These are phyloP conservation scores for Suillus paluster DNA, from an alignment of 768 basidiomycete genomes.

Conservation along the genomic window DNA sequence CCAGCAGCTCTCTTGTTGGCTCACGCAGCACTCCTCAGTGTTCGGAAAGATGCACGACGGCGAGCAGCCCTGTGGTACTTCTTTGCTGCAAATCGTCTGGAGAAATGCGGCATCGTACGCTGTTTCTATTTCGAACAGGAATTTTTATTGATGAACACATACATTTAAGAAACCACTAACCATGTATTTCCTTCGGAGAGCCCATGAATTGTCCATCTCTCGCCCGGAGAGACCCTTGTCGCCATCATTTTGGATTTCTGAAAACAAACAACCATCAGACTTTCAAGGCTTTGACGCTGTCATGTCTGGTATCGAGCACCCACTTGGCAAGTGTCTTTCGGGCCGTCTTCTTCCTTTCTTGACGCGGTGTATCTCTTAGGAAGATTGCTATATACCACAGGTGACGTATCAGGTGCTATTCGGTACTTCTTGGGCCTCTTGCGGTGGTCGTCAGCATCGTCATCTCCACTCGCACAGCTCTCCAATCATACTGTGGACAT, in stretches of 20 bases:
- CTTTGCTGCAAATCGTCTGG: constrained; percentile 73
- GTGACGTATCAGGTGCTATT: constrained; percentile 78
- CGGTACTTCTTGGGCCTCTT: constrained; percentile 78
- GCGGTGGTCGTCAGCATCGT: constrained; percentile 43
- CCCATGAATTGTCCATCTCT: constrained; percentile 63
- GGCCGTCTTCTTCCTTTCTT: constrained; percentile 5
- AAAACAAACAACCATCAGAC: constrained; percentile 48
- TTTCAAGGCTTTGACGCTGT: constrained; percentile 62
- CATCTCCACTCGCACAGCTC: constrained; percentile 20
- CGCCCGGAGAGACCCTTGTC: constrained; percentile 64
- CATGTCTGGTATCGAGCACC: constrained; percentile 76
- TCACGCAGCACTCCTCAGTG: constrained; percentile 76
- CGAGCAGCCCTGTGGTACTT: constrained; percentile 82
- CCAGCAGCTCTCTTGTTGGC: constrained; percentile 79
- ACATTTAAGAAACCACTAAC: constrained; percentile 76
- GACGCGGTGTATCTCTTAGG: constrained; percentile 48
- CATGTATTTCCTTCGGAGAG: constrained; percentile 77
- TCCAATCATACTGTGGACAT: constrained; percentile 26
- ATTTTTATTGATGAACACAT: constrained; percentile 8
- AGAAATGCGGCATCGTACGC: constrained; percentile 85
- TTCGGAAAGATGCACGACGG: constrained; percentile 57
- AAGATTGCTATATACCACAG: constrained; percentile 88
- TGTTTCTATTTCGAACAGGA: constrained; percentile 11
- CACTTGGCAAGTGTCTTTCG: constrained; percentile 56
- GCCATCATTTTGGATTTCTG: constrained; percentile 81